Evolutionary conservation across 768 basidiomycete species (phyloP), one percentile per base, ranked within the genome.

Genomic region (Tricholoma bakamatsutake): DNA sequence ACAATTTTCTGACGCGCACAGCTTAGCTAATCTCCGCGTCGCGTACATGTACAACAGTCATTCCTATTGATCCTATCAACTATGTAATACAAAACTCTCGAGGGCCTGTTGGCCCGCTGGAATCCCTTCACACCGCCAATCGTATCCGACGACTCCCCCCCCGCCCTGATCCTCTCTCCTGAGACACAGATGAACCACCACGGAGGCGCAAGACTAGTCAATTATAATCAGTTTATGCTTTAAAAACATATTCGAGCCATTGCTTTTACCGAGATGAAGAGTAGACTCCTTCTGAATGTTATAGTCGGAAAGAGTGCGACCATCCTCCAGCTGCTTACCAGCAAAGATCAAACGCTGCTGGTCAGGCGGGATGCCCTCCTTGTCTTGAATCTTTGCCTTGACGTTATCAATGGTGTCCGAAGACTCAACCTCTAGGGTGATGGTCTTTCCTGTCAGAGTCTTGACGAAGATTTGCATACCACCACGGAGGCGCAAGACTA

Each of bases 151-250:
- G 61, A 62, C 53, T 62, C 61, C 3, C 59, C 61, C 39, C 59
- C 61, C 27, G 59, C 35, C 9, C 58, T 62, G 40, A 62, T 62
- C 12, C 58, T 62, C 56, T 62, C 59, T 0, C 61, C 61, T n/a
- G n/a, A n/a, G n/a, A 91, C 84, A 57, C 87, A 88, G 43, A 71
- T 72, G 70, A 69, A 30, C 69, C 70, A 55, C 70, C 68, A 43
- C 70, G 69, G 43, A 73, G 67, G 57, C 69, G 70, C 28, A 70
- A 62, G 24, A 70, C 69, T 47, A 17, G 15, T 30, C 2, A n/a
- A 31, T n/a, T n/a, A 8, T 2, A 17, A 8, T 47, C 4, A 45
- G 43, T 6, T 45, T 45, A 5, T 1, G 6, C 5, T 2, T 24
- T 12, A 27, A 4, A 12, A 13, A 0, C 5, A 27, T 27, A 15